A percentile compares a stretch with the other conserved stretches of the same genome.
Evolutionary conservation across 768 basidiomycete species (phyloP).

Genomic region (Amanita pseudoporphyria): DNA sequence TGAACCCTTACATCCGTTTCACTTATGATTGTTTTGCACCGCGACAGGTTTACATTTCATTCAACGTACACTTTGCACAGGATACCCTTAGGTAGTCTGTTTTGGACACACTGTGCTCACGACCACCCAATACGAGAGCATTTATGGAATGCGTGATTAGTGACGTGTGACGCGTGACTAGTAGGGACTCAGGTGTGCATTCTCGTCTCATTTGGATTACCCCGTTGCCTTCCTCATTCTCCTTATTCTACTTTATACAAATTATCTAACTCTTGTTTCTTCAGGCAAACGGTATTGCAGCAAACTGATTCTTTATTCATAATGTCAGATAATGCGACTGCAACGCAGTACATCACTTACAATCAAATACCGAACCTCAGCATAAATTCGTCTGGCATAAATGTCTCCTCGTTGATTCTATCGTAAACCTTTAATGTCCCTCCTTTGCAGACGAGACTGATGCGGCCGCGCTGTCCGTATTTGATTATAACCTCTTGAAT

Average conservation of each 20-base stretch:
- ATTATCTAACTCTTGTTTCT: neutral
- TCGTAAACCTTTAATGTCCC: constrained; percentile 41
- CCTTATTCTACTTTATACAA: neutral
- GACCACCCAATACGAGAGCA: neutral
- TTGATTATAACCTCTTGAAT: constrained; percentile 42
- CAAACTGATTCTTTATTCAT: too few species aligned
- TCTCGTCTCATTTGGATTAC: neutral
- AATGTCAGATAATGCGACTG: too few species aligned
- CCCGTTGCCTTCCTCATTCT: neutral
- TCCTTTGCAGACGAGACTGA: constrained; percentile 44
- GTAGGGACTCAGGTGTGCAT: neutral
- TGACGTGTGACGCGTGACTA: neutral
- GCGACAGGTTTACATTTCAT: neutral
- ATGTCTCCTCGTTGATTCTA: constrained; percentile 31
- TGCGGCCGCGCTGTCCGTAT: constrained; percentile 39
- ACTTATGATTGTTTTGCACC: neutral
- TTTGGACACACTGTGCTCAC: constrained; percentile 1
- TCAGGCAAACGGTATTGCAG: too few species aligned
- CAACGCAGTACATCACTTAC: too few species aligned
- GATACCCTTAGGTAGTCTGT: constrained; percentile 2
- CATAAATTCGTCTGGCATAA: constrained; percentile 30
- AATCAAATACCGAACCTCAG: constrained; percentile 1
- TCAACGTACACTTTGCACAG: constrained; percentile 3
- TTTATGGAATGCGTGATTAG: too few species aligned
- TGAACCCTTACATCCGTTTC: neutral